Evolutionary conservation across 768 basidiomycete genomes (phyloP).

Genomic region (Suillus placidus): DNA sequence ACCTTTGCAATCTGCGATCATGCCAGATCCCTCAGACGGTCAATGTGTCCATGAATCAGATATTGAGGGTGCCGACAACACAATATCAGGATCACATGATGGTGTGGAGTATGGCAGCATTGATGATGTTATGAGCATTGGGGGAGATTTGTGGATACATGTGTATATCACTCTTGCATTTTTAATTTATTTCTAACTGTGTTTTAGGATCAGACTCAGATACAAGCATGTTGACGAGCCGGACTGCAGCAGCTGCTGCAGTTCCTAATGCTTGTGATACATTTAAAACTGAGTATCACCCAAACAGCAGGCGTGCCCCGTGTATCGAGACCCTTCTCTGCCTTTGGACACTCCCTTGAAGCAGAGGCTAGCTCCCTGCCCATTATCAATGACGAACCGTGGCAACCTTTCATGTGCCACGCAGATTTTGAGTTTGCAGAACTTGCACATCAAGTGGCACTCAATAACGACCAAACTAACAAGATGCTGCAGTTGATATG

Average conservation of each 20-base stretch:
- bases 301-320: neutral
- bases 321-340: slow-evolving; percentile 4
- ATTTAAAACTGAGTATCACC: slow-evolving; percentile 15
- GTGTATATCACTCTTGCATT: neutral
- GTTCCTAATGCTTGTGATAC: neutral
- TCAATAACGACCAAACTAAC: slow-evolving; percentile 13
- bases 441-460: slow-evolving; percentile 2
- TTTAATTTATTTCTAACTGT: neutral
- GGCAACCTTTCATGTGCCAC: slow-evolving; percentile 10
- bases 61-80: neutral
- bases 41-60: no score
- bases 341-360: neutral
- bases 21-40: no score
- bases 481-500: slow-evolving; percentile 6
- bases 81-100: neutral
- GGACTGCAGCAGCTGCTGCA: neutral
- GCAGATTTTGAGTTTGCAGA: slow-evolving; percentile 18
- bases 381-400: neutral
- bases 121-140: neutral
- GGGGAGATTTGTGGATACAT: neutral
- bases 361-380: neutral
- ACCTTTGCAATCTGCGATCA: neutral
- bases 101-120: neutral
- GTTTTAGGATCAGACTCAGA: neutral
- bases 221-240: neutral